phyloP scores from a whole-genome alignment of 2,329 filamentous ascomycete species.

The Nigrospora oryzae region DNA sequence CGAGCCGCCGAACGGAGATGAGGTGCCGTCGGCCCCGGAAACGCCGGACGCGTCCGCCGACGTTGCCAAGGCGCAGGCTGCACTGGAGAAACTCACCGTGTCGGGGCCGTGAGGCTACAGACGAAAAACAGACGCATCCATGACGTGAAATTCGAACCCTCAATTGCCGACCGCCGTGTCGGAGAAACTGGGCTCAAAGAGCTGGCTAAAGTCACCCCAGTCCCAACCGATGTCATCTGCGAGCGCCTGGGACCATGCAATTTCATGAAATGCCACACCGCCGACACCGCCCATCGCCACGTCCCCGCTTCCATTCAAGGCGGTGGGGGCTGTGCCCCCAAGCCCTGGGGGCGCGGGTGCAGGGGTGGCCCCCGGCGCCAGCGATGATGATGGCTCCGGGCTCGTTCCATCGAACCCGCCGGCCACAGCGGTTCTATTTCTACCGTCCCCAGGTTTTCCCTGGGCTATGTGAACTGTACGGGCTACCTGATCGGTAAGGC shows the following conservation, averaged over 20 bases:
- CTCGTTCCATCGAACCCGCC: no score
- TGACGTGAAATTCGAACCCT: no score
- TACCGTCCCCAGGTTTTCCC: background rate
- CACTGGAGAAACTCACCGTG: background rate
- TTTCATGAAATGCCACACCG: background rate
- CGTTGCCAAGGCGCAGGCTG: background rate
- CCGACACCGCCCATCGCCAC: background rate
- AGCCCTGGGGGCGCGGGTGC: no score
- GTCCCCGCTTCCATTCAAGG: background rate
- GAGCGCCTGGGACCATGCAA: background rate
- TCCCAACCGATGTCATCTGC: conserved; percentile 3
- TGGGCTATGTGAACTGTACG: background rate
- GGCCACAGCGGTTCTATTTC: background rate
- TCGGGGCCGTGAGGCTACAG: background rate
- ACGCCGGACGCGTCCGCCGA: no score
- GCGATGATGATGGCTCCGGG: background rate
- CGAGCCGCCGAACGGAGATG: background rate
- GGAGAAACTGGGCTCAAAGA: background rate
- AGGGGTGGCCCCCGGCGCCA: background rate
- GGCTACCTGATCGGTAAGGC: background rate
- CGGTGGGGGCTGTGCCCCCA: no score
- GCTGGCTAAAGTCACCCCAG: conserved; percentile 4
- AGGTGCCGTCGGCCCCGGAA: background rate
- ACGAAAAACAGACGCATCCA: no score
- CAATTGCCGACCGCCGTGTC: no score